Evolutionary conservation across 495 filamentous ascomycete species (phyloP), one percentile per base, ranked within the genome.

Genomic region (Trichoderma virens): DNA sequence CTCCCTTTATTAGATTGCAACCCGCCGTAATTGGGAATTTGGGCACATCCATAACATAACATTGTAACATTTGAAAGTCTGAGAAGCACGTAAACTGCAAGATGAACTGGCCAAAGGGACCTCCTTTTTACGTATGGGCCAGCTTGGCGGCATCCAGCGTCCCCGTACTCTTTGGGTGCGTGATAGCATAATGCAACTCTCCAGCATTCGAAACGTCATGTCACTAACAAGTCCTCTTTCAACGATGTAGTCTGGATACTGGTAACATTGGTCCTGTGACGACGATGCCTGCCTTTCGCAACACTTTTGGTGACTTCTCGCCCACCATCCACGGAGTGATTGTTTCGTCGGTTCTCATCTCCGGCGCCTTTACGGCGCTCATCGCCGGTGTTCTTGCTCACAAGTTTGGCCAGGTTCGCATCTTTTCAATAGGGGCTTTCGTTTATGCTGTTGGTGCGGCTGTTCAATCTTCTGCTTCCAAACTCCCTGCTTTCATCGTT

Each of bases 201-300:
- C 47, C 23, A 14, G 8, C n/a, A 9, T 11, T 28, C 25, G 13
- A 8, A 20, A 23, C 3, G 20, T 47, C n/a, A 35, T 5, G 34
- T 11, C 11, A 35, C 5, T 45, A 9, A 45, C 41, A 18, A 13
- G 16, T 18, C 5, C 41, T 45, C 34, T 35, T 35, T 7, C 5
- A 45, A 18, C 25, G 16, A 14, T 56, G 16, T 30, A 56, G 82
- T 9, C 78, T 85, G 67, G 85, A 89, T 63, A 89, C 85, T 0
- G 85, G 88, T 5, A 82, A 80, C 31, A 88, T 90, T 62, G 87
- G 88, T 0, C 83, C 85, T 8, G 74, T 88, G 0, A 89, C 86
- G 6, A 74, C 79, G 27, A 89, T 90, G 88, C 76, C 77, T 0
- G 71, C 76, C 51, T 90, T 87, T 69, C 71, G 68, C 14, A 54